Base-by-base conservation (phyloP, 164 flowering plant genomes). In the Chloranthus sessilifolius region DNA sequence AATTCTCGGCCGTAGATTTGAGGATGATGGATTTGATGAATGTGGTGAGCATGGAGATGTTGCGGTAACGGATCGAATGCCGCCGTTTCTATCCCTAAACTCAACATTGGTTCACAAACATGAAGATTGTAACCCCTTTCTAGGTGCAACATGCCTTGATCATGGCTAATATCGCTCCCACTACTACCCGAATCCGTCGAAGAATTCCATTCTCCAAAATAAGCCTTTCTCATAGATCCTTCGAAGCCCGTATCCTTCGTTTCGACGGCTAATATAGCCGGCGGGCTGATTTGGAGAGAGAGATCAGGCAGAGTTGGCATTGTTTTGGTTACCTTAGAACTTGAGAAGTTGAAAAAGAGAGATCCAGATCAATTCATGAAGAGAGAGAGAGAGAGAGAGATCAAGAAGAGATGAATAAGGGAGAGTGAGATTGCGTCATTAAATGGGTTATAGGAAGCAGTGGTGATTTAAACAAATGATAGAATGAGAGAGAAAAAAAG, bases 231-330 rank as follows among this genome's bases (percentile, higher is more conserved):
- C 44, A 58, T 41, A 15, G 60, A 36, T 23, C 59, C 68, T 19
- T 60, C 63, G 2, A 9, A 40, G 24, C 61, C 61, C 43, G 38
- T 37, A 47, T 66, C 63, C 17, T 47, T 57, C 14, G 54, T 27
- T 35, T 69, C 54, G 52, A 21, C 42, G 25, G 52, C 65, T 5
- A 75, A 47, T 21, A 58, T 4, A 0, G 72, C 59, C 0, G 96
- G 94, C 5, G 81, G 90, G 59, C 92, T 78, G 55, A 83, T 88
- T 57, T 92, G 88, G 31, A 92, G 63, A 21, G 96, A 85, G 12
- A 88, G 86, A 71, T 92, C 90, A 27, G 95, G 95, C 12, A 69
- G 52, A 33, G 65, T 23, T 7, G 70, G 46, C 17, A 62, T 1
- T 19, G 63, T 53, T 68, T 61, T 57, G 76, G 69, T 78, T 15